Base-by-base conservation (phyloP, 192 early-diverging fungal species). In the Coemansia aciculifera region DNA sequence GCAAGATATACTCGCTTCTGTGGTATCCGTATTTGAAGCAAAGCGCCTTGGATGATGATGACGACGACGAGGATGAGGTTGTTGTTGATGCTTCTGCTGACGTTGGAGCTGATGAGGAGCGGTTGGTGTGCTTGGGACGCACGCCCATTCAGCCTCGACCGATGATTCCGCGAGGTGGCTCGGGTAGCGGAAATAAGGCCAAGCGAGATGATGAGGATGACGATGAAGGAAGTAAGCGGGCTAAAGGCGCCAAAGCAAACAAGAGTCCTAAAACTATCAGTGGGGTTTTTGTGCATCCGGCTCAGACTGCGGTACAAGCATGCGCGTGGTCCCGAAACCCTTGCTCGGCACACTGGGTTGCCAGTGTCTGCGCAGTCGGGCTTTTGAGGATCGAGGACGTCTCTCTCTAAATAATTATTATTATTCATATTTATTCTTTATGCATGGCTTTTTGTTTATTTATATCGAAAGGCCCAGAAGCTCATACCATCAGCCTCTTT, bases 271-370 rank as follows among this genome's bases (percentile, higher is more conserved):
- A 57, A 12, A 11, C 54, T 29, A 34, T 15, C 24, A 52, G 27
- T 59, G 38, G 46, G 29, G 0, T 31, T 15, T 31, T 31, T 15
- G 3, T 77, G 10, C 69, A 38, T 31, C 71, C 71, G 37, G 65
- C 71, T 10, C 62, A 77, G n/a, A 62, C 74, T 10, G 68, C 71
- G 1, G 62, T 82, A 32, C 43, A 65, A 37, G 62, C 68, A 0
- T 66, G 65, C n/a, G 74, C 62, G n/a, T 82, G 79, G 79, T 77
- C 79, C 8, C 36, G 72, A 15, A 74, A 74, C 46, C 68, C 74
- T 1, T 7, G 21, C 2, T 65, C 79, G 52, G 39, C 71, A 0
- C 23, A 44, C 8, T 82, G 79, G 79, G 59, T 82, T 6, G 79
- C 71, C 56, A 74, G 65, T 32, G 68, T 69, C 5, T 44, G 52